A percentile compares a stretch with the other conserved stretches of the same genome.
phyloP scores from a whole-genome alignment of 2,329 filamentous ascomycete genomes.

The Thelonectria blattea region DNA sequence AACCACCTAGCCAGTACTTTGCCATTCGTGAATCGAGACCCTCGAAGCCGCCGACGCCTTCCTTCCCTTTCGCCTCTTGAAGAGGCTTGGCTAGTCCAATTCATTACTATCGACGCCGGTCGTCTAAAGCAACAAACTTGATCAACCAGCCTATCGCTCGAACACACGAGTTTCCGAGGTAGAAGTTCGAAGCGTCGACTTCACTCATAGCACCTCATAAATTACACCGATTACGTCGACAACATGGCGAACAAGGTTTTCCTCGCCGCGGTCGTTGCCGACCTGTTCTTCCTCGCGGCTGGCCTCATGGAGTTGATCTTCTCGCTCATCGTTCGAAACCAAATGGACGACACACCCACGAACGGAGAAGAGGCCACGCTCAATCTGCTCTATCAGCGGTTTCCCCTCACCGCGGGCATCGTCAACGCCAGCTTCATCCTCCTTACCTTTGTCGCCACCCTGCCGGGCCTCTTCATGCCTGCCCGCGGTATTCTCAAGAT shows the following conservation, averaged over 20 bases:
- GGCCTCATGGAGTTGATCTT: constrained; percentile 63
- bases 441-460: constrained; percentile 69
- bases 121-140: constrained; percentile 29
- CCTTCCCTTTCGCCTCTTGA: constrained; percentile 31
- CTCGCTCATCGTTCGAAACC: constrained; percentile 57
- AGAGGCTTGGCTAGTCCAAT: constrained; percentile 28
- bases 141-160: constrained; percentile 1
- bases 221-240: background rate
- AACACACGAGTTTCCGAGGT: constrained; percentile 1
- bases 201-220: background rate
- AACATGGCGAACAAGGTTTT: constrained; percentile 63
- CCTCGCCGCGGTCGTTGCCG: constrained; percentile 53
- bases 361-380: constrained; percentile 57
- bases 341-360: constrained; percentile 49
- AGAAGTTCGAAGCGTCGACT: background rate
- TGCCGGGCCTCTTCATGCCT: constrained; percentile 74
- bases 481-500: constrained; percentile 73
- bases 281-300: constrained; percentile 58
- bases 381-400: constrained; percentile 58
- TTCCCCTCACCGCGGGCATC: constrained; percentile 69
- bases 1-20: background rate
- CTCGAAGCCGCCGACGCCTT: constrained; percentile 25
- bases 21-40: constrained; percentile 9
- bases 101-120: constrained; percentile 32
- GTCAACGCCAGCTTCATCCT: constrained; percentile 76